phyloP scores from a whole-genome alignment of 257 asterid species.

The Cynanchum wilfordii region DNA sequence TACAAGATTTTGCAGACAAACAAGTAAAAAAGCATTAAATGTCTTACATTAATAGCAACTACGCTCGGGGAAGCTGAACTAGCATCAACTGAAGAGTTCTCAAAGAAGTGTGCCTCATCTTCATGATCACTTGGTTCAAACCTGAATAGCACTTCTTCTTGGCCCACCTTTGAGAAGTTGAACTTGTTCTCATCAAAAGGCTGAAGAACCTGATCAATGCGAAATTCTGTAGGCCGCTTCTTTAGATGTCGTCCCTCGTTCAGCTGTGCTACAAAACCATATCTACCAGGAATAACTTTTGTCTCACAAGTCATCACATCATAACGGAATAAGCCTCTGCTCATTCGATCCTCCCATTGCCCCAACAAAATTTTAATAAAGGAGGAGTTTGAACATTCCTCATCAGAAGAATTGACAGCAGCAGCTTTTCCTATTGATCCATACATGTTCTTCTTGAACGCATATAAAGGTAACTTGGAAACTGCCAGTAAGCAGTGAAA shows the following conservation, averaged over 20 bases:
- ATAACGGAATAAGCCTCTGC: slow-evolving; percentile 57
- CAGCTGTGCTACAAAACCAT: slow-evolving; percentile 70
- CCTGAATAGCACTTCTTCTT: slow-evolving; percentile 71
- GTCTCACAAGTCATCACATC: slow-evolving; percentile 72
- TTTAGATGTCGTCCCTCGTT: slow-evolving; percentile 82
- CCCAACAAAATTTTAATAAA: slow-evolving; percentile 49
- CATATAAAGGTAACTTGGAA: slow-evolving; percentile 55
- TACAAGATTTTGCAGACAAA: neutral
- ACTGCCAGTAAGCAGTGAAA: slow-evolving; percentile 29
- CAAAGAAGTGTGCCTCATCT: slow-evolving; percentile 25
- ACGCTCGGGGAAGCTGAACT: slow-evolving; percentile 44
- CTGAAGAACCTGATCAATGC: slow-evolving; percentile 73
- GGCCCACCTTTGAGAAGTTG: slow-evolving; percentile 66
- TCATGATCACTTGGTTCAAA: slow-evolving; percentile 47
- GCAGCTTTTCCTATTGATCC: slow-evolving; percentile 20
- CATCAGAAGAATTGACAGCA: slow-evolving; percentile 24
- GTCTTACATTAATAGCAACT: slow-evolving; percentile 60
- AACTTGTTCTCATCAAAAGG: slow-evolving; percentile 60
- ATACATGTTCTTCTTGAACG: slow-evolving; percentile 36
- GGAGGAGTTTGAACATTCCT: slow-evolving; percentile 30
- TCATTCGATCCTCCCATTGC: slow-evolving; percentile 69
- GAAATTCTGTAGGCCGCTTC: slow-evolving; percentile 70
- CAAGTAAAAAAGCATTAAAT: slow-evolving; percentile 12
- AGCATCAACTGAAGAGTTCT: slow-evolving; percentile 26
- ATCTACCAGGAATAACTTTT: slow-evolving; percentile 52